These are phyloP conservation scores for Saturnispora sekii DNA, from an alignment of 805 yeast species.

Conservation along the genomic window DNA sequence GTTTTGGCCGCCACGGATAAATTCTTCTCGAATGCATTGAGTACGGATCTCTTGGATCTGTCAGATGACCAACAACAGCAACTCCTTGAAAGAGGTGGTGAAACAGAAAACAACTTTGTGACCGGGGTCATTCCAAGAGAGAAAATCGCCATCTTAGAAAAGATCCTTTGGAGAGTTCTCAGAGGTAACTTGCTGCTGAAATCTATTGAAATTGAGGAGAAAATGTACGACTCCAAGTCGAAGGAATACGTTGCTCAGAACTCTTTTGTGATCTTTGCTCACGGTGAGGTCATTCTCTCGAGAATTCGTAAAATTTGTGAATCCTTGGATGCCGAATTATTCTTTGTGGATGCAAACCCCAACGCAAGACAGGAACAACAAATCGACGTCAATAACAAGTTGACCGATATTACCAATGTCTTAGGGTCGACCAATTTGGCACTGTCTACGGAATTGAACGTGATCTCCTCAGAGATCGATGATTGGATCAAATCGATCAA, in stretches of 20 bases:
- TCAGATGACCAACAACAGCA: slow-evolving; percentile 25
- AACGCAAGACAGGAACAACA: slow-evolving; percentile 31
- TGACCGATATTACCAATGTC: slow-evolving; percentile 43
- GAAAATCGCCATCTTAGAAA: slow-evolving; percentile 62
- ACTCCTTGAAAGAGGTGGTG: slow-evolving; percentile 30
- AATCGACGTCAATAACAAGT: slow-evolving; percentile 36
- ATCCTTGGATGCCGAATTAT: slow-evolving; percentile 77
- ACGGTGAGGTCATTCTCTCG: slow-evolving; percentile 65
- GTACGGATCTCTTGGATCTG: slow-evolving; percentile 23
- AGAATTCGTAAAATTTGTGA: slow-evolving; percentile 79
- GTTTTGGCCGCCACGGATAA: slow-evolving; percentile 44
- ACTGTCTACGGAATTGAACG: slow-evolving; percentile 54
- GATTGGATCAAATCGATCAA: slow-evolving; percentile 46
- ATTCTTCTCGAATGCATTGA: slow-evolving; percentile 29
- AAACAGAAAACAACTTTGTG: slow-evolving; percentile 39
- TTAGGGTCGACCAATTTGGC: slow-evolving; percentile 42
- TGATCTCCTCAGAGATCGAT: slow-evolving; percentile 51
- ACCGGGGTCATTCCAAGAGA: slow-evolving; percentile 77
- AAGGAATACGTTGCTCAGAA: slow-evolving; percentile 57
- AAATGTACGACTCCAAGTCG: slow-evolving; percentile 52
- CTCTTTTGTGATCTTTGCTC: slow-evolving; percentile 83
- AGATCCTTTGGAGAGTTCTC: slow-evolving; percentile 82
- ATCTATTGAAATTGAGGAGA: slow-evolving; percentile 61
- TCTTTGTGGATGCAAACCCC: slow-evolving; percentile 42
- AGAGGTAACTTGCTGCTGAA: slow-evolving; percentile 86